phyloP scores from a whole-genome alignment of 257 asterid genomes.

The Fraxinus quadrangulata region DNA sequence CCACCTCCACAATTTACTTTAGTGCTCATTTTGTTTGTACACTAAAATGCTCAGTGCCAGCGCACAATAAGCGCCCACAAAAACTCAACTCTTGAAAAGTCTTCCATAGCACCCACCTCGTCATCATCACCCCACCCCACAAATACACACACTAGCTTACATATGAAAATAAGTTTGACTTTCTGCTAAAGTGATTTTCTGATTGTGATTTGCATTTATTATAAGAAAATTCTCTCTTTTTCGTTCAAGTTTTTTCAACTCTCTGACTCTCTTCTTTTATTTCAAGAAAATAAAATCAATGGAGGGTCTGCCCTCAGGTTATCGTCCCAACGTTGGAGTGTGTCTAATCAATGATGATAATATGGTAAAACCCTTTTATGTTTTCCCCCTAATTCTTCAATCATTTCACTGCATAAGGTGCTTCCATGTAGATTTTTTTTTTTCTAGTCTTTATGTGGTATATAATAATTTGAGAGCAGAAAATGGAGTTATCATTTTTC shows the following conservation, averaged over 20 bases:
- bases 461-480: constrained; percentile 12
- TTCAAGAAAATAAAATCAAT: constrained; percentile 36
- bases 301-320: constrained; percentile 98
- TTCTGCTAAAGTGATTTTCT: constrained; percentile 49
- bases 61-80: constrained; percentile 38
- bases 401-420: background rate
- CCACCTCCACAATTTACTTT: constrained; percentile 15
- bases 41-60: constrained; percentile 25
- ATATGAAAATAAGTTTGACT: constrained; percentile 55
- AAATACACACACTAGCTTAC: constrained; percentile 30
- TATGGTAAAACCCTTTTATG: constrained; percentile 43
- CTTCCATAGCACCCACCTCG: constrained; percentile 33
- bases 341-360: constrained; percentile 81
- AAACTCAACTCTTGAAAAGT: constrained; percentile 23
- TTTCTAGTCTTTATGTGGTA: constrained; percentile 5
- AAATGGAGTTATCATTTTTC: background rate
- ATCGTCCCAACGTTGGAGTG: constrained; percentile 97
- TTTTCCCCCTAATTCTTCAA: background rate
- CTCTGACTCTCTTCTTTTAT: constrained; percentile 16
- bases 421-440: background rate
- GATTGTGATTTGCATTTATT: constrained; percentile 46
- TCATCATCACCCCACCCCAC: constrained; percentile 30
- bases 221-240: constrained; percentile 4
- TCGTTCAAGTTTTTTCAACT: background rate
- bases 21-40: background rate